Conservation (phyloP, 768 basidiomycete genomes). For the Sarcodon sp. region DNA sequence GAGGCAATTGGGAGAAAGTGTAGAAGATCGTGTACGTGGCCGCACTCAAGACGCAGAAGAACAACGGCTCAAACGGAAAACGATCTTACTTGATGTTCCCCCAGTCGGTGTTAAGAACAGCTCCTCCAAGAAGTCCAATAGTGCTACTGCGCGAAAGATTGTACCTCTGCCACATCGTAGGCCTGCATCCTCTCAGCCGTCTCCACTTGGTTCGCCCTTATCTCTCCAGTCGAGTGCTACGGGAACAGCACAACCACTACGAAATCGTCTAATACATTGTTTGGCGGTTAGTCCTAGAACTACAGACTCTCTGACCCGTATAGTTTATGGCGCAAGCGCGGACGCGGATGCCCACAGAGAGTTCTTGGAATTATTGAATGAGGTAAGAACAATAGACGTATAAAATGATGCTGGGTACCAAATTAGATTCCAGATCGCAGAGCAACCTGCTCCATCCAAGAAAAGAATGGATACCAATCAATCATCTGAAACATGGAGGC, state of each 20-base stretch:
- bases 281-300: constrained; percentile 39
- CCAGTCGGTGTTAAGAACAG: constrained; percentile 21
- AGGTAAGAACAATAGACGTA: constrained; percentile 22
- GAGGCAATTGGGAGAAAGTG: constrained; percentile 36
- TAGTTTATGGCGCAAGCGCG: constrained; percentile 31
- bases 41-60: constrained; percentile 23
- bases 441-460: constrained; percentile 19
- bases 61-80: constrained; percentile 35
- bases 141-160: not conserved
- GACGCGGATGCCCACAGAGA: constrained; percentile 24
- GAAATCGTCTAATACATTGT: constrained; percentile 36
- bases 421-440: constrained; percentile 31
- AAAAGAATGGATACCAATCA: constrained; percentile 22
- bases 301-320: constrained; percentile 20
- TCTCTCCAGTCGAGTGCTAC: constrained; percentile 8
- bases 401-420: not conserved
- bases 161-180: constrained; percentile 3
- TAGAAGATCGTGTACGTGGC: constrained; percentile 29
- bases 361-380: constrained; percentile 33
- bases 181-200: constrained; percentile 3
- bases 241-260: constrained; percentile 10
- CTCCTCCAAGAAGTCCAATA: constrained; percentile 9
- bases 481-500: constrained; percentile 29
- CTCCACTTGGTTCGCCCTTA: constrained; percentile 12
- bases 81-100: constrained; percentile 26